phyloP scores from a whole-genome alignment of 257 asterid genomes.

The Nicotiana obtusifolia region DNA sequence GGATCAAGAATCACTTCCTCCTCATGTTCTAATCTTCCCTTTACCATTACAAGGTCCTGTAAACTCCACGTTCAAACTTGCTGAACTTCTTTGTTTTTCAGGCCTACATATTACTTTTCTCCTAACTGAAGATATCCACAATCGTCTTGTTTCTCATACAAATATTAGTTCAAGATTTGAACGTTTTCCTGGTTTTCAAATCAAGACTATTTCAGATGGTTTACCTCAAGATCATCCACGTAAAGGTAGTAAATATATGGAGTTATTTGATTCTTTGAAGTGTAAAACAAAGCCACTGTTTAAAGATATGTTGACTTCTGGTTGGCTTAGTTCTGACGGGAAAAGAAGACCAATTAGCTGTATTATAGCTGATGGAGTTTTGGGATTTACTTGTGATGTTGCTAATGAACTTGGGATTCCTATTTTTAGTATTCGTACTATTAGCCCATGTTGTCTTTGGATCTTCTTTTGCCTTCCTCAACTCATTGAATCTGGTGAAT shows the following conservation, averaged over 20 bases:
- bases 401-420: conserved; percentile 54
- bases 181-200: conserved; percentile 29
- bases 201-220: conserved; percentile 44
- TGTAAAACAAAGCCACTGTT: conserved; percentile 20
- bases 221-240: conserved; percentile 46
- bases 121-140: conserved; percentile 38
- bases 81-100: conserved; percentile 49
- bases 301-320: conserved; percentile 32
- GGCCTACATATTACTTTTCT: conserved; percentile 51
- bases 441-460: conserved; percentile 57
- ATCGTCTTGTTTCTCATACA: conserved; percentile 41
- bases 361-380: conserved; percentile 39
- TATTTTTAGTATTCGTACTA: conserved; percentile 43
- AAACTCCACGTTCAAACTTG: conserved; percentile 61
- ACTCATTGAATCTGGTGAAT: conserved; percentile 53
- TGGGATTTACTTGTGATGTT: conserved; percentile 51
- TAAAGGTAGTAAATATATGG: conserved; percentile 17
- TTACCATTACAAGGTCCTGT: conserved; percentile 61
- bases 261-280: conserved; percentile 16
- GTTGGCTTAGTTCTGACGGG: conserved; percentile 16
- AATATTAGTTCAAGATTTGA: conserved; percentile 31
- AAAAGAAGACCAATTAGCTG: conserved; percentile 29
- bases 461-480: conserved; percentile 37
- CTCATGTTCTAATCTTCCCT: conserved; percentile 66
- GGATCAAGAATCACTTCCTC: conserved; percentile 22